Evolutionary conservation across 1,139 yeast species (phyloP), one percentile per base, ranked within the genome.

Genomic region (Yamadazyma aaseri): DNA sequence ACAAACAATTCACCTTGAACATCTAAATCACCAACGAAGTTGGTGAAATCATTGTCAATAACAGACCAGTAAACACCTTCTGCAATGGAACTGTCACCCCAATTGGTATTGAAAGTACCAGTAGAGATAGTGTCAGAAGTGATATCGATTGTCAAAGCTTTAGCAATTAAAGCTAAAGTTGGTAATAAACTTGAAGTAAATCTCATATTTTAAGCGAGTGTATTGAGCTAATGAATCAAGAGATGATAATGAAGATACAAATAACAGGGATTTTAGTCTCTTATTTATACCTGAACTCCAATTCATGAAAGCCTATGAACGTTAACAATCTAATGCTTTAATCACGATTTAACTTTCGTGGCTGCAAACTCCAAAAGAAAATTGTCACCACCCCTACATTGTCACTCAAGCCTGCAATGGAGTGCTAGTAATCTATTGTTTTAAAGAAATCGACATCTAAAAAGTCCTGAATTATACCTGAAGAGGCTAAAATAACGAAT

Each of bases 61-160:
- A 63, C 55, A 17, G 69, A 61, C 59, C 60, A 63, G 40, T 51
- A 60, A 12, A 50, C 63, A 31, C 58, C 61, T 8, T 51, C 47
- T n/a, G 50, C 44, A 32, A 64, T 48, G 6, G 42, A 45, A n/a
- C 58, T 46, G 37, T 51, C 58, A 12, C 60, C 63, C 32, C 56
- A 45, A 20, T 40, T 31, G 32, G 55, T 41, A 23, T 44, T 38
- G 25, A 54, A 32, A 13, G 56, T 39, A 18, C 59, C 61, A 17
- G 42, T 38, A 24, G 49, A 36, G 26, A 46, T 38, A 21, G 50
- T 46, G 29, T 46, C 42, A 29, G 42, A 31, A 22, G 41, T 38
- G 20, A 46, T 41, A 20, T 45, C 49, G 29, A 38, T 29, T 4
- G 49, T 28, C 31, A 46, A 33, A 27, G 49, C 44, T 25, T 34